Percentiles rank a stretch among this genome's conserved stretches.
These are phyloP conservation scores for Sarcodon aspratus DNA, from an alignment of 768 basidiomycete species.

Conservation along the genomic window DNA sequence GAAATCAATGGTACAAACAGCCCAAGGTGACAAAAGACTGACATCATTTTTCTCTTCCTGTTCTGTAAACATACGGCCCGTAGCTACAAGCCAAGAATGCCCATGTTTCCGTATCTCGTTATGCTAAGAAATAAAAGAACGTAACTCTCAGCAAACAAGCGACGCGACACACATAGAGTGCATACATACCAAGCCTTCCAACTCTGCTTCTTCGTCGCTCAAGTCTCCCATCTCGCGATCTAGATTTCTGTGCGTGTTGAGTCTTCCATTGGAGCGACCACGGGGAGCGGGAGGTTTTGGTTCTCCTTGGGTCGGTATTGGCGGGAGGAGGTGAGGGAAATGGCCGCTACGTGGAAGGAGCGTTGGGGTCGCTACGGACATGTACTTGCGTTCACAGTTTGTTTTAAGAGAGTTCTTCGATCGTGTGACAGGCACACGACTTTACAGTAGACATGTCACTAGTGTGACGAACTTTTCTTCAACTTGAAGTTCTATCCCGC, in stretches of 20 bases:
- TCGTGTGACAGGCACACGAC: no score
- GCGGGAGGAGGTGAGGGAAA: conserved; percentile 62
- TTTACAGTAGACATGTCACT: no score
- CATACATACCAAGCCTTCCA: conserved; percentile 59
- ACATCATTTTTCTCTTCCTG: conserved; percentile 84
- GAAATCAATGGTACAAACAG: neutral
- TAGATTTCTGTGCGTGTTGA: conserved; percentile 57
- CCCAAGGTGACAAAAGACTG: conserved; percentile 8
- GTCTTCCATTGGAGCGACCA: conserved; percentile 39
- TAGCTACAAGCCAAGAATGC: conserved; percentile 56
- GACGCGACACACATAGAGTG: conserved; percentile 1
- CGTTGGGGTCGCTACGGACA: conserved; percentile 57
- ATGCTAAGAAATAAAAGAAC: conserved; percentile 28
- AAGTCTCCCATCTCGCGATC: conserved; percentile 73
- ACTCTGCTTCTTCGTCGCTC: conserved; percentile 73
- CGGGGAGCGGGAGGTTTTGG: conserved; percentile 24
- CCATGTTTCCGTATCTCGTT: conserved; percentile 53
- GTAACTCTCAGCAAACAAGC: neutral
- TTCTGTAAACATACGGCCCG: conserved; percentile 61
- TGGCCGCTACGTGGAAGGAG: conserved; percentile 51
- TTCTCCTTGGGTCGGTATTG: conserved; percentile 27
- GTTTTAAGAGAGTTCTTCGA: no score
- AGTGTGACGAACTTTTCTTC: no score
- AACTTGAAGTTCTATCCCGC: no score
- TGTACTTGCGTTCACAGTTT: conserved; percentile 9